Evolutionary conservation across 352 stramenopile species (phyloP).

Genomic region (Achlya hypogyna): DNA sequence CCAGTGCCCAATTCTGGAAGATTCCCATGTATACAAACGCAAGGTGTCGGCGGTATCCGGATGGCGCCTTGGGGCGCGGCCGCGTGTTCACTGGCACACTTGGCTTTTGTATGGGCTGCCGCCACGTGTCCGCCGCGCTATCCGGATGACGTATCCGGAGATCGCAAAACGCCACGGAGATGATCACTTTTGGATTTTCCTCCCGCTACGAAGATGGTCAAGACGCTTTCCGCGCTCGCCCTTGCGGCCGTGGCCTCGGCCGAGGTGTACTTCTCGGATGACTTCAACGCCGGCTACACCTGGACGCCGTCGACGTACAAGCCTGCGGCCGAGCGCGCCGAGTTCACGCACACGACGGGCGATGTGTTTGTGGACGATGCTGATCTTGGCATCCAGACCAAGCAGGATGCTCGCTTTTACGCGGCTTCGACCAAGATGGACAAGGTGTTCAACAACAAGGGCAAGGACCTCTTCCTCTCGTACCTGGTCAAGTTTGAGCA

Average conservation of each 20-base stretch:
- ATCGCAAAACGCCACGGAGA: background rate
- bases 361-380: constrained; percentile 84
- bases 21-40: background rate
- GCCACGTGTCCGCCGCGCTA: background rate
- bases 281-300: constrained; percentile 84
- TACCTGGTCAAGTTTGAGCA: constrained; percentile 99
- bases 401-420: constrained; percentile 96
- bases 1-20: background rate
- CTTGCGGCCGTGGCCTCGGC: constrained; percentile 20
- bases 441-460: constrained; percentile 83
- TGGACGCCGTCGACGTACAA: constrained; percentile 95
- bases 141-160: background rate
- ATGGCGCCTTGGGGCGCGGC: too few relatives aligned
- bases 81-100: background rate
- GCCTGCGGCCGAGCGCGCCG: constrained; percentile 85
- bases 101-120: background rate
- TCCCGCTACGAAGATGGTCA: constrained; percentile 12
- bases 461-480: constrained; percentile 90
- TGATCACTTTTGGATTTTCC: background rate
- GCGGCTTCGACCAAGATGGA: constrained; percentile 90
- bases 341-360: constrained; percentile 91
- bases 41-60: background rate
- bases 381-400: constrained; percentile 93
- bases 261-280: constrained; percentile 91
- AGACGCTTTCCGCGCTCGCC: constrained; percentile 12